Base-by-base conservation (phyloP, 202 grass and related monocot genomes). In the Setaria viridis region DNA sequence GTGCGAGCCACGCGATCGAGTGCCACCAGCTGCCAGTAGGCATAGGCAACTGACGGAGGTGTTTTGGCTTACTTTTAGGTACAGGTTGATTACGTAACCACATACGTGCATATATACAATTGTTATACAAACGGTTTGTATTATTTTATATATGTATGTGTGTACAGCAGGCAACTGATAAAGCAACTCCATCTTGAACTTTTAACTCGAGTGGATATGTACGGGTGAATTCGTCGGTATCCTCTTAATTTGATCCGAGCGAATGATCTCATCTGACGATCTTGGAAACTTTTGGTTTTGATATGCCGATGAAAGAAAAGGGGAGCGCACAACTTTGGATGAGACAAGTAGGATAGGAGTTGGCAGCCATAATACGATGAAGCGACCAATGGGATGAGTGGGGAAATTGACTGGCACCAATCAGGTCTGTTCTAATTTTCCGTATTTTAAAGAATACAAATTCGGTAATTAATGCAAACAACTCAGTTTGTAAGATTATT, bases 261-360 rank as follows among this genome's bases (percentile, higher is more conserved):
- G 32, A 84, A n/a, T 20, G 32, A 17, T 70, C 71, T 53, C 3
- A 15, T 19, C 6, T 50, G 39, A 41, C 19, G 20, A 35, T 65
- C 20, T 45, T 63, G 64, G 11, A 20, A 71, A 41, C 12, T 65
- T 88, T 67, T 39, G 15, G 39, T 15, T 37, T 53, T 58, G 19
- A 66, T 64, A 30, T 17, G 13, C 16, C 17, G 25, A 74, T 60
- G 68, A 14, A 77, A 76, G 77, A 70, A 70, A 81, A 85, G 55
- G 63, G 11, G 39, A 57, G n/a, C 14, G n/a, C 14, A 58, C 55
- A 21, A 19, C 9, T 57, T 55, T 70, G 70, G 77, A 35, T 21
- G 39, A 62, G 62, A 71, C 45, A 47, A 11, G 65, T 78, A 83
- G 86, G 62, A 19, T 41, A 42, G 54, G 79, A 43, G 34, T 65